Percentiles rank a stretch among this genome's conserved stretches.
Evolutionary conservation across 140 eudicot species (phyloP).

Genomic region (Oenanthe javanica): DNA sequence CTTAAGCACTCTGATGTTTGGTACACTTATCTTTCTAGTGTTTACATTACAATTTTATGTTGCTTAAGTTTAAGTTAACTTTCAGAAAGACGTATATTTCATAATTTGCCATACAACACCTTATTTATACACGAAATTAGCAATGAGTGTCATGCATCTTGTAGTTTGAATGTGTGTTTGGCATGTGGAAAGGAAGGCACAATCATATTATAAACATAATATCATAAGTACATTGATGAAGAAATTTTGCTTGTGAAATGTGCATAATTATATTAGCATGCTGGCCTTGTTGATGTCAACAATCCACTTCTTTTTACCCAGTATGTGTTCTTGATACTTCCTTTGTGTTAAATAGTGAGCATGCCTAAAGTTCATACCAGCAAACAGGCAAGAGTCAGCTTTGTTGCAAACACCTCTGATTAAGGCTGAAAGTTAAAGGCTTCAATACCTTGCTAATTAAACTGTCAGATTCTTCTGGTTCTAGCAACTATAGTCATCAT

Average conservation of each 20-base stretch:
- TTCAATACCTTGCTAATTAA: not conserved
- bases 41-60: not conserved
- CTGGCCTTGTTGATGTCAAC: not conserved
- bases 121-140: not conserved
- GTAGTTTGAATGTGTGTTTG: not conserved
- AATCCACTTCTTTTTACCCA: not conserved
- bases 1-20: not conserved
- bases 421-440: not conserved
- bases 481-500: too few relatives aligned
- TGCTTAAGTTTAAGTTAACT: not conserved
- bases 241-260: not conserved
- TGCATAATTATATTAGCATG: not conserved
- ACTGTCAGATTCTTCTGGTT: too few relatives aligned
- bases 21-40: not conserved
- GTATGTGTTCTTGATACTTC: not conserved
- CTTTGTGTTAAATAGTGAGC: not conserved
- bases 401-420: not conserved
- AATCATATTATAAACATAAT: not conserved
- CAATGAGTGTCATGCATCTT: not conserved
- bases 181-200: not conserved
- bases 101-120: not conserved
- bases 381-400: not conserved
- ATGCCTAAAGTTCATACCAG: not conserved
- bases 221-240: not conserved
- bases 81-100: not conserved